phyloP scores from a whole-genome alignment of 805 yeast genomes.

The Gaillardinia entomophila region DNA sequence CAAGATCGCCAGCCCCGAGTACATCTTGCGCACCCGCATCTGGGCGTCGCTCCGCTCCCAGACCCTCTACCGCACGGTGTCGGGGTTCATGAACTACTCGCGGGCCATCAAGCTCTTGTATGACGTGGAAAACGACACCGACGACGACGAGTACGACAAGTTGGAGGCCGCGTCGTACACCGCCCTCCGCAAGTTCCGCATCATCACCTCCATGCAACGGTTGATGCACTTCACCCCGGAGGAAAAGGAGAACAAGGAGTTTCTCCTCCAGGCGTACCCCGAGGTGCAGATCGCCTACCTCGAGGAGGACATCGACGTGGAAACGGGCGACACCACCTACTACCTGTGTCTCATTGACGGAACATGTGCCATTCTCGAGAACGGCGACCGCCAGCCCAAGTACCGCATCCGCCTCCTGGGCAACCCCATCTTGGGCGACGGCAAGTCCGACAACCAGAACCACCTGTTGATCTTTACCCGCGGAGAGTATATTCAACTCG shows the following conservation, averaged over 20 bases:
- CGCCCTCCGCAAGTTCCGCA: slow-evolving; percentile 59
- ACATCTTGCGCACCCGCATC: slow-evolving; percentile 40
- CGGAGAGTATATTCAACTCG: slow-evolving; percentile 75
- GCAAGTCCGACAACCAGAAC: slow-evolving; percentile 80
- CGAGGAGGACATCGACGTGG: slow-evolving; percentile 43
- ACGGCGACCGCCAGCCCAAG: slow-evolving; percentile 44
- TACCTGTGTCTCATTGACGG: slow-evolving; percentile 71
- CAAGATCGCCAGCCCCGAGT: slow-evolving; percentile 44
- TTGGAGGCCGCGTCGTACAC: slow-evolving; percentile 44
- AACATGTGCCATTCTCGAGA: slow-evolving; percentile 51
- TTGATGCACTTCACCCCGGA: slow-evolving; percentile 47
- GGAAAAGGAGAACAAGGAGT: slow-evolving; percentile 54
- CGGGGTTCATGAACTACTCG: slow-evolving; percentile 44
- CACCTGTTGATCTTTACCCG: slow-evolving; percentile 68
- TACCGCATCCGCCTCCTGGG: slow-evolving; percentile 67
- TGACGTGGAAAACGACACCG: slow-evolving; percentile 39
- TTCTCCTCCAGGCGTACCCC: slow-evolving; percentile 59
- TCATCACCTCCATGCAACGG: slow-evolving; percentile 63
- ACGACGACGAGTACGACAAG: slow-evolving; percentile 26
- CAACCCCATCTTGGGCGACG: slow-evolving; percentile 79
- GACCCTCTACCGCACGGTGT: slow-evolving; percentile 41
- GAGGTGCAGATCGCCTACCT: slow-evolving; percentile 60
- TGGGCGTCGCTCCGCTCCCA: slow-evolving; percentile 46
- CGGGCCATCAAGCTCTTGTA: slow-evolving; percentile 40
- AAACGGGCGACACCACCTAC: slow-evolving; percentile 40